Conservation (phyloP, 331 rosid genomes). For the Arachis monticola region DNA sequence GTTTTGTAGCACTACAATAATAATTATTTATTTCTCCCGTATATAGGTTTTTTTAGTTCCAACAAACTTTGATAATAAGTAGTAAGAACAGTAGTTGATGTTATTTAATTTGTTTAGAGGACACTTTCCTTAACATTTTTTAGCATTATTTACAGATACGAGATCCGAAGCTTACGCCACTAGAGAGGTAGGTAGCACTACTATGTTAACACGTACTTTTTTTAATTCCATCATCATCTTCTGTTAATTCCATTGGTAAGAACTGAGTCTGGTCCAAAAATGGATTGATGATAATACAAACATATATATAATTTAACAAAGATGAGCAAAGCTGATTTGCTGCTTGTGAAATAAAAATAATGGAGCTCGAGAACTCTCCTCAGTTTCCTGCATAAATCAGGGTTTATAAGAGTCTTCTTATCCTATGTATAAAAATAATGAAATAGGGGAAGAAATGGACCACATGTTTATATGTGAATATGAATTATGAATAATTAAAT, state of each 20-base stretch:
- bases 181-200: constrained; percentile 16
- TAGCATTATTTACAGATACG: constrained; percentile 54
- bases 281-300: not conserved
- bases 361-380: constrained; percentile 45
- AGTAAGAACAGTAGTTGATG: not conserved
- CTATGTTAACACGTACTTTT: constrained; percentile 32
- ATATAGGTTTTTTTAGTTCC: constrained; percentile 40
- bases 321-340: not conserved
- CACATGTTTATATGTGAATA: not conserved
- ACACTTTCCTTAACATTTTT: constrained; percentile 23
- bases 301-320: not conserved
- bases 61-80: constrained; percentile 60
- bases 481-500: constrained; percentile 7
- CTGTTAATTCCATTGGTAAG: constrained; percentile 30
- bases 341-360: constrained; percentile 17
- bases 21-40: constrained; percentile 24
- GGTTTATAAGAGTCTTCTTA: constrained; percentile 23
- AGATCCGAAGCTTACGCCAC: constrained; percentile 54
- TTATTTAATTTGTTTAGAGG: constrained; percentile 34
- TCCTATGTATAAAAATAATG: constrained; percentile 19
- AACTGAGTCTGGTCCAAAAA: constrained; percentile 21
- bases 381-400: constrained; percentile 34
- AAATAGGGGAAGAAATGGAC: constrained; percentile 29
- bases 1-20: constrained; percentile 7
- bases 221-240: constrained; percentile 1